phyloP scores from a whole-genome alignment of 108 stramenopile genomes.

The Aurantiochytrium sp. region DNA sequence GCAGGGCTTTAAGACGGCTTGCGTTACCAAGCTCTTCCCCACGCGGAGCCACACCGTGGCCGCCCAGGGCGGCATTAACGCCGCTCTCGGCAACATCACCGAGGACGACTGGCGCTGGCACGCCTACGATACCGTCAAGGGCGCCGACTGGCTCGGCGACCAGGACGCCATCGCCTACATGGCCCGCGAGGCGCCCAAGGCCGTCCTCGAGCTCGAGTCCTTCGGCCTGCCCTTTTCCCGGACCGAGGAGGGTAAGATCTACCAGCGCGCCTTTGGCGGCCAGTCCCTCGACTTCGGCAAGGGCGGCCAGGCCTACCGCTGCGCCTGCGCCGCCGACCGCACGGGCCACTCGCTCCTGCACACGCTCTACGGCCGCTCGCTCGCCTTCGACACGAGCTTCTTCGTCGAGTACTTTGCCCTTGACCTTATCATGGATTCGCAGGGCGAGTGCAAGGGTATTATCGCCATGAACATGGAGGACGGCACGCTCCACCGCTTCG shows the following conservation, averaged over 20 bases:
- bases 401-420: slow-evolving; percentile 98
- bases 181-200: slow-evolving; percentile 95
- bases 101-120: slow-evolving; percentile 98
- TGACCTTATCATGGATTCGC: slow-evolving; percentile 89
- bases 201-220: slow-evolving; percentile 92
- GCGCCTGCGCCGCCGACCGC: slow-evolving; percentile 95
- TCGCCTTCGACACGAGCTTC: slow-evolving; percentile 98
- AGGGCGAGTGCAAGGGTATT: slow-evolving; percentile 79
- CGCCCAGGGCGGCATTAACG: slow-evolving; percentile 99
- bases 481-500: slow-evolving; percentile 89
- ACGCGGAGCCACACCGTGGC: slow-evolving; percentile 98
- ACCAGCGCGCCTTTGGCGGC: slow-evolving; percentile 99
- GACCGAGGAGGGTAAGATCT: slow-evolving; percentile 98
- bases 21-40: slow-evolving; percentile 98
- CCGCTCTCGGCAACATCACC: slow-evolving; percentile 93
- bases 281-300: slow-evolving; percentile 93
- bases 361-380: slow-evolving; percentile 93
- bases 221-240: slow-evolving; percentile 59
- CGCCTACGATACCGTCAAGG: slow-evolving; percentile 99
- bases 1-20: slow-evolving; percentile 98
- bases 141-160: slow-evolving; percentile 97
- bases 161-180: slow-evolving; percentile 99
- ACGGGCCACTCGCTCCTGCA: slow-evolving; percentile 99
- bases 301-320: slow-evolving; percentile 73
- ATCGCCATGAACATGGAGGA: slow-evolving; percentile 98